Base-by-base conservation (phyloP, 2,329 filamentous ascomycete species). In the Exophiala sp. region DNA sequence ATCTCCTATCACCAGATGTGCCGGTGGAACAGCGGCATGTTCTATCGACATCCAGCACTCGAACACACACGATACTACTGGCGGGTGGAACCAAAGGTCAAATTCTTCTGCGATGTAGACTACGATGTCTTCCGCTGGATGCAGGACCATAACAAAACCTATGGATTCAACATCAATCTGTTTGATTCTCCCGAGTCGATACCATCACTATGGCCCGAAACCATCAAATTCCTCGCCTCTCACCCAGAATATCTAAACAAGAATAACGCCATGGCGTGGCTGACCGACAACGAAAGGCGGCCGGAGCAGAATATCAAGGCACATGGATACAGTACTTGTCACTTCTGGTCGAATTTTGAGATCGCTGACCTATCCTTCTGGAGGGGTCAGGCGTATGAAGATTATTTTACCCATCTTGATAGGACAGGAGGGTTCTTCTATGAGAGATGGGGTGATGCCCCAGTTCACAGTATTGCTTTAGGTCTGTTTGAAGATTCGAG, bases 341-440 rank as follows among this genome's bases (percentile, higher is more conserved):
- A 99, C 72, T 99, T 99, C 78, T 99, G 94, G 94, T 94, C 87
- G 66, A 99, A 99, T 72, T 99, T 99, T 65, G 94, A 99, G 73
- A 92, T 99, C 65, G 92, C 83, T 43, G 90, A 96, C 71, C 83
- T 99, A 81, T 82, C 82, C 59, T 96, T 99, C 72, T 99, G 91
- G 89, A 80, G 94, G 45, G 89, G 90, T 67, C 83, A 91, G 69
- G 80, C 84, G 42, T 99, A 99, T 68, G 88, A 95, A 68, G 91
- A 95, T 60, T 99, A 96, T 72, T 99, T 99, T 69, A 85, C 95
- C 67, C 91, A 97, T 71, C 80, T 99, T 33, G 94, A 99, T 71
- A 84, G 88, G 16, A 89, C 91, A 0, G 94, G 94, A 35, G 94
- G 94, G 20, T 99, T 99, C 81, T 99, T 96, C 72, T 99, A 99